Percentiles rank a stretch among this genome's conserved stretches.
These are phyloP conservation scores for Metschnikowia matae DNA, from an alignment of 805 yeast species.

Conservation along the genomic window DNA sequence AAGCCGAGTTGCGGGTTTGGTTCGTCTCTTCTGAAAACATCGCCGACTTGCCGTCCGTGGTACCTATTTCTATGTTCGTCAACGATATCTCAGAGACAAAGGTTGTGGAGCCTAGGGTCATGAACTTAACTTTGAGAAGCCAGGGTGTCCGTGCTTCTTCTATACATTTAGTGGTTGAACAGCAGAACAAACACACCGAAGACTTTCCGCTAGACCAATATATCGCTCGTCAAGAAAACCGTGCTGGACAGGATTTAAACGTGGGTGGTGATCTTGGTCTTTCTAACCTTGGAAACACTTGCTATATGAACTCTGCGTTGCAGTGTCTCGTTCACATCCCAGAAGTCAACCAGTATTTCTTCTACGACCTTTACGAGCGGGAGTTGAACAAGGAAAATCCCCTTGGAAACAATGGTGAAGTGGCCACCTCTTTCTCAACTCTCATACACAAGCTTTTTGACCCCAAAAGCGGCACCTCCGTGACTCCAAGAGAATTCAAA, in stretches of 20 bases:
- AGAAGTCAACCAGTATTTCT: constrained; percentile 72
- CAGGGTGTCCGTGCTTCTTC: constrained; percentile 26
- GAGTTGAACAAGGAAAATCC: constrained; percentile 81
- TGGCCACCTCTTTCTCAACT: constrained; percentile 71
- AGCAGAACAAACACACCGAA: constrained; percentile 15
- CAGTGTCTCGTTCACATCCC: constrained; percentile 88
- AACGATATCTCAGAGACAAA: constrained; percentile 27
- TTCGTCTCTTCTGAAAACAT: constrained; percentile 26
- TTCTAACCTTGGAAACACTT: constrained; percentile 80
- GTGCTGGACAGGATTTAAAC: constrained; percentile 2
- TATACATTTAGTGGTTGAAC: constrained; percentile 31
- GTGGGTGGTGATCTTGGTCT: constrained; percentile 52
- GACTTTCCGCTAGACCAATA: constrained; percentile 24
- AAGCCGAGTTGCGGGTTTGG: constrained; percentile 32
- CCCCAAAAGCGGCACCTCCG: constrained; percentile 10
- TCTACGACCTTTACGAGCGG: constrained; percentile 50
- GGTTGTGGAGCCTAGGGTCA: constrained; percentile 24
- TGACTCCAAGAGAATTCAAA: constrained; percentile 75
- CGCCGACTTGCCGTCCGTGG: constrained; percentile 21
- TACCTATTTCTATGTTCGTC: constrained; percentile 26
- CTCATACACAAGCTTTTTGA: constrained; percentile 60
- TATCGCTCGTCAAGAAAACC: neutral
- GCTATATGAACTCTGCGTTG: constrained; percentile 92
- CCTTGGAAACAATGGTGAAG: constrained; percentile 76
- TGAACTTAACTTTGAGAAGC: constrained; percentile 22